Evolutionary conservation across 2,329 filamentous ascomycete genomes (phyloP).

Genomic region (Aspergillus fijiensis): DNA sequence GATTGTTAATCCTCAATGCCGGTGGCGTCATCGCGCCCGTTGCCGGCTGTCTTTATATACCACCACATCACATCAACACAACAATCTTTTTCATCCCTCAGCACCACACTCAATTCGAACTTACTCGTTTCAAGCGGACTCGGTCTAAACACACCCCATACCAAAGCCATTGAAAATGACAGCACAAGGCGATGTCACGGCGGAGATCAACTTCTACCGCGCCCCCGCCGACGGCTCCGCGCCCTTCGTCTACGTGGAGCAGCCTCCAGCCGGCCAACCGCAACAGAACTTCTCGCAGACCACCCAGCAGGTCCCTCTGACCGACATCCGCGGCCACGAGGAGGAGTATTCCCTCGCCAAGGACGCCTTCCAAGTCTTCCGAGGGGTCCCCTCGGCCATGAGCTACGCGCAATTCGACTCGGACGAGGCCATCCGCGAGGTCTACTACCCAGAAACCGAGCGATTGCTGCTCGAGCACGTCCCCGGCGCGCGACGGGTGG

Average conservation of each 20-base stretch:
- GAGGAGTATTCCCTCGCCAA: slow-evolving; percentile 63
- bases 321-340: slow-evolving; percentile 73
- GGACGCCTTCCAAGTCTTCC: slow-evolving; percentile 71
- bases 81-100: not conserved
- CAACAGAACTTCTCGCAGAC: slow-evolving; percentile 63
- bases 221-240: slow-evolving; percentile 13
- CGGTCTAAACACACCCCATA: no score
- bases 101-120: no score
- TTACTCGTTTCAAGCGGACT: no score
- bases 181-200: slow-evolving; percentile 5
- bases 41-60: not conserved
- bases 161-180: not conserved
- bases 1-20: not conserved
- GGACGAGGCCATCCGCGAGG: slow-evolving; percentile 65
- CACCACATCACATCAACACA: not conserved
- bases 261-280: slow-evolving; percentile 59
- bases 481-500: slow-evolving; percentile 63
- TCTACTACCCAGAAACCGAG: slow-evolving; percentile 86
- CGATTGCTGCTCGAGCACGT: slow-evolving; percentile 65
- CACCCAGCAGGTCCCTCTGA: slow-evolving; percentile 57
- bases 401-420: slow-evolving; percentile 59
- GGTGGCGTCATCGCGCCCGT: not conserved
- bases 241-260: slow-evolving; percentile 57
- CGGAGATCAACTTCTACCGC: slow-evolving; percentile 11
- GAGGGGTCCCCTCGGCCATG: slow-evolving; percentile 56